Evolutionary conservation across 176 grass and related monocot species (phyloP).

Genomic region (Avena sativa): DNA sequence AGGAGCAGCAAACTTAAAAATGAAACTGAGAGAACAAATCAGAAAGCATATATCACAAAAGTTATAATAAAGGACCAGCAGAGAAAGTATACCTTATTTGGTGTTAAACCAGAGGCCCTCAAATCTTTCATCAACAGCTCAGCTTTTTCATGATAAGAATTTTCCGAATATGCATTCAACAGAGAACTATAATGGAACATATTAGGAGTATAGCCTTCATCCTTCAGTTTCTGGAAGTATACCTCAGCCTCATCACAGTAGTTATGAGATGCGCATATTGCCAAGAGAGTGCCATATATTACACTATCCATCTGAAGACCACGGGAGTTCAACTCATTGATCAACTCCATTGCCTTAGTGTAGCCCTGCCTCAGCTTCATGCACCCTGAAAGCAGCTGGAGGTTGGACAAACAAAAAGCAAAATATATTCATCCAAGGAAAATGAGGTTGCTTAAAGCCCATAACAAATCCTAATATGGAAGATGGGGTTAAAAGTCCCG

Average conservation of each 20-base stretch:
- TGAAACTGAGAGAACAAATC: slow-evolving; percentile 19
- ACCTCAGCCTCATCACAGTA: slow-evolving; percentile 74
- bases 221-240: slow-evolving; percentile 91
- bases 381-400: slow-evolving; percentile 86
- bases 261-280: slow-evolving; percentile 88
- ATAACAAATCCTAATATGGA: slow-evolving; percentile 3
- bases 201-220: slow-evolving; percentile 85
- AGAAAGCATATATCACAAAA: slow-evolving; percentile 15
- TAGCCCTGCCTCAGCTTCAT: slow-evolving; percentile 78
- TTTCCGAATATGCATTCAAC: slow-evolving; percentile 84
- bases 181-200: slow-evolving; percentile 95
- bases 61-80: slow-evolving; percentile 42
- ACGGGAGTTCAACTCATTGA: slow-evolving; percentile 64
- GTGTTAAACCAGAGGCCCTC: slow-evolving; percentile 72
- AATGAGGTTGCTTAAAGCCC: not conserved
- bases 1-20: not conserved
- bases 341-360: slow-evolving; percentile 70
- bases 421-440: slow-evolving; percentile 7
- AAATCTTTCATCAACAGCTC: slow-evolving; percentile 83
- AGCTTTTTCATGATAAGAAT: slow-evolving; percentile 73
- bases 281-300: slow-evolving; percentile 86
- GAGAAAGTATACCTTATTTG: slow-evolving; percentile 77
- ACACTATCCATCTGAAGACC: slow-evolving; percentile 86
- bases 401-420: slow-evolving; percentile 34
- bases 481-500: slow-evolving; percentile 41